Base-by-base conservation (phyloP, 2,329 filamentous ascomycete genomes). In the Epichloe festucae region DNA sequence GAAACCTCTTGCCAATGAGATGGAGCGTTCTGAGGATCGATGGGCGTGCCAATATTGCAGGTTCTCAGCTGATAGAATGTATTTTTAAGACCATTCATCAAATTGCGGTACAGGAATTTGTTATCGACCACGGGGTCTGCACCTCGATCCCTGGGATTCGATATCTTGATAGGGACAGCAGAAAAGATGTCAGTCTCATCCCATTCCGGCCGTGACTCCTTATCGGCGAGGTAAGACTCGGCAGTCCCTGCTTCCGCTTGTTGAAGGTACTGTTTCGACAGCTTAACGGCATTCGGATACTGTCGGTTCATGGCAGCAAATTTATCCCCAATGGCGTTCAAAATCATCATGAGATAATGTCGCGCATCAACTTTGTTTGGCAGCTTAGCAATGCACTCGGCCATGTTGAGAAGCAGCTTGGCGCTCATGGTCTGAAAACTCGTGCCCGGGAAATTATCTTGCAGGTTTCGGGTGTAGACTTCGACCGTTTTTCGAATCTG, bases 371-470 rank as follows among this genome's bases (percentile, higher is more conserved):
- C 82, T 70, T 97, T 98, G 64, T 95, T 88, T 19, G 86, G 85
- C 59, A 98, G 78, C 66, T 91, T 95, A 1, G 90, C 88, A 62
- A 98, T 99, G 65, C 89, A 95, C 62, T 98, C 94, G 0, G 91
- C 93, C 89, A 99, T 94, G 65, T 98, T 99, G 12, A 98, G 74
- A 1, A 99, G 74, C 3, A 99, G 74, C 67, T 97, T 98, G 0
- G 93, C 94, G 60, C 93, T 97, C 93, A 99, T 99, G 0, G 93
- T 98, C 67, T 98, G 94, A 64, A 98, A 98, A 67, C 91, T 98
- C 0, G 94, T 97, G 8, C 94, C 94, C 0, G 93, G 94, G 56
- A 95, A 95, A 56, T 88, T 89, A 66, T 97, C 93, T 62, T 95
- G 89, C 21, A 98, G 73, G 61, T 97, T 97, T 63, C 85, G 89